Evolutionary conservation across 2,329 filamentous ascomycete species (phyloP).

Genomic region (Penicillium corylophilum): DNA sequence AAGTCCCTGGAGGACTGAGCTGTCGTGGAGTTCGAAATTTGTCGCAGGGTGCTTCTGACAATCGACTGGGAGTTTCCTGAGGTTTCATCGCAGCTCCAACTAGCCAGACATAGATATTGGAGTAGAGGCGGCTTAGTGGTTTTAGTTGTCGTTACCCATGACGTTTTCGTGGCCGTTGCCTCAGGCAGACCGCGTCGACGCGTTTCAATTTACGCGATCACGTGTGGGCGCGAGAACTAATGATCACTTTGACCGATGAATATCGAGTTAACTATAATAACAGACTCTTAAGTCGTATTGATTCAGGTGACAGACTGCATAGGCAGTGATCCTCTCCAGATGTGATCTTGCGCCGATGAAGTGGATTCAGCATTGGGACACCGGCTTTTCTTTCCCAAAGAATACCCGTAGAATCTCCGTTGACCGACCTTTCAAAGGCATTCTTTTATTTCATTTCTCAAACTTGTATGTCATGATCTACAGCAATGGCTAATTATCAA

Average conservation of each 20-base stretch:
- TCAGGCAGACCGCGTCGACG: conserved; percentile 15
- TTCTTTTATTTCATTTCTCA: too few relatives aligned
- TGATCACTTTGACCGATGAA: too few relatives aligned
- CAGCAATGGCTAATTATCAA: conserved; percentile 20
- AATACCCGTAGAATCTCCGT: too few relatives aligned
- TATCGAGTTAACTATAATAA: not conserved
- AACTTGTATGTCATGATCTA: not conserved
- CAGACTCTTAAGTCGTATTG: too few relatives aligned
- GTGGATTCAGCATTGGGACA: too few relatives aligned
- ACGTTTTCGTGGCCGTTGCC: conserved; percentile 12
- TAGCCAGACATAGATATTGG: conserved; percentile 1
- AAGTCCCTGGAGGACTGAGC: conserved; percentile 9
- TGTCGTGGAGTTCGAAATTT: conserved; percentile 25
- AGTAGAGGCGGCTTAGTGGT: not conserved
- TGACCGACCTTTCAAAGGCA: too few relatives aligned
- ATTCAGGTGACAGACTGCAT: too few relatives aligned
- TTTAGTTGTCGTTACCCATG: conserved; percentile 11
- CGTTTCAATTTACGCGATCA: conserved; percentile 7
- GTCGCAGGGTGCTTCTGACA: conserved; percentile 16
- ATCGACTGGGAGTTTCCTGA: conserved; percentile 11
- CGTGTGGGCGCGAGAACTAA: too few relatives aligned
- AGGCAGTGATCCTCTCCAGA: too few relatives aligned
- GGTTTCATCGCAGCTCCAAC: conserved; percentile 30
- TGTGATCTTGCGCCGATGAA: too few relatives aligned
- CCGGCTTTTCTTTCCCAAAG: too few relatives aligned